phyloP scores from a whole-genome alignment of 192 early-diverging fungal species.

The Podila horticola region DNA sequence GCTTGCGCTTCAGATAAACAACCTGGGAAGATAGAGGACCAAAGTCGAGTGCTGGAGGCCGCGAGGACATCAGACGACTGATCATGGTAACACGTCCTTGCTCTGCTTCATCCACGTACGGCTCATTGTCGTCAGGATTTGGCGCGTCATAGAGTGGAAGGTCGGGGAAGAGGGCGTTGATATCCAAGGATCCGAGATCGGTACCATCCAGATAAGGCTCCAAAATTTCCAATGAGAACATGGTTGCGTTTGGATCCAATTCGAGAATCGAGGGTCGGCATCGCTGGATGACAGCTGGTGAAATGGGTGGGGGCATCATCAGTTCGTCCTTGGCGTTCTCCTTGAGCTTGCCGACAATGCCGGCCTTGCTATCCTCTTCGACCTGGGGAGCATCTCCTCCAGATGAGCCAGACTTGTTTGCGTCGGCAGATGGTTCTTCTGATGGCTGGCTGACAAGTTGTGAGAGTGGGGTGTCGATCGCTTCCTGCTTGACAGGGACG shows the following conservation, averaged over 20 bases:
- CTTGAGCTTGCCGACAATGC: conserved; percentile 29
- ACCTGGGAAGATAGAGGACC: conserved; percentile 42
- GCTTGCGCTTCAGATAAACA: conserved; percentile 42
- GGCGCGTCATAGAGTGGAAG: conserved; percentile 63
- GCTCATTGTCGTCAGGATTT: conserved; percentile 59
- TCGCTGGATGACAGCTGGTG: conserved; percentile 52
- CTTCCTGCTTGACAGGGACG: conserved; percentile 28
- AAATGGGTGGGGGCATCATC: conserved; percentile 55
- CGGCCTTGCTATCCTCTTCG: conserved; percentile 25
- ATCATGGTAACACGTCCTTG: conserved; percentile 59
- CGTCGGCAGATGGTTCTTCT: background rate
- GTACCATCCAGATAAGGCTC: conserved; percentile 33
- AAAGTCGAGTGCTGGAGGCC: conserved; percentile 35
- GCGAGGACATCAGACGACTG: conserved; percentile 38
- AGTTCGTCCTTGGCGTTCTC: conserved; percentile 48
- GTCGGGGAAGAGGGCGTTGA: conserved; percentile 60
- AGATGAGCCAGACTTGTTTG: background rate
- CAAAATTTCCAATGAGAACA: conserved; percentile 48
- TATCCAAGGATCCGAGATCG: conserved; percentile 45
- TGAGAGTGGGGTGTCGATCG: conserved; percentile 17
- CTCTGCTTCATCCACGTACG: conserved; percentile 67
- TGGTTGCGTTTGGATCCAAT: conserved; percentile 44
- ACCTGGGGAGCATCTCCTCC: background rate
- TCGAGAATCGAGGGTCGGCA: conserved; percentile 49
- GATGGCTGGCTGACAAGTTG: background rate